phyloP scores from a whole-genome alignment of 306 rosid genomes.

The Crotalaria pallida region DNA sequence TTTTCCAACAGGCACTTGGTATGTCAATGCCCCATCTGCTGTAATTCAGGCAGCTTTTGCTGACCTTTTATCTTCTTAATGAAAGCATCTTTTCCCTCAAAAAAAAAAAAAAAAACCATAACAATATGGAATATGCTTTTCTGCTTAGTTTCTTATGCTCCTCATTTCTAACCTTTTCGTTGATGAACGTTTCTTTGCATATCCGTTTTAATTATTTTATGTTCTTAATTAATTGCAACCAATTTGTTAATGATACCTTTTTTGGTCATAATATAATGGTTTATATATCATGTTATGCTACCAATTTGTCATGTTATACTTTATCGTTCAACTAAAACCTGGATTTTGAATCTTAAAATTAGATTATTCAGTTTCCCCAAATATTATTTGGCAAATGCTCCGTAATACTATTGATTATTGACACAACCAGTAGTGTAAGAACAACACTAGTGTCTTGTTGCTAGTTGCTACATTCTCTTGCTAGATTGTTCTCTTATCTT shows the following conservation, averaged over 20 bases:
- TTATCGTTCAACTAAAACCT: background rate
- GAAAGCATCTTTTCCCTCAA: too few relatives aligned
- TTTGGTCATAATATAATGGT: background rate
- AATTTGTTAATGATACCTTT: background rate
- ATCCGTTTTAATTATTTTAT: background rate
- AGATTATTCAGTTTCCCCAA: background rate
- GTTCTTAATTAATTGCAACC: slow-evolving; percentile 1
- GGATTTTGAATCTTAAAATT: background rate
- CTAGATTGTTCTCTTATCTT: background rate
- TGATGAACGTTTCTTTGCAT: background rate
- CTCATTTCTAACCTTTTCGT: background rate
- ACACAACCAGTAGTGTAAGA: background rate
- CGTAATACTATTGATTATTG: too few relatives aligned
- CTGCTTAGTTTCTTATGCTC: background rate
- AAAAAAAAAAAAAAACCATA: too few relatives aligned
- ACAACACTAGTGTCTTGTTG: too few relatives aligned
- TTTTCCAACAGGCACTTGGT: too few relatives aligned
- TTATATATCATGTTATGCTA: background rate
- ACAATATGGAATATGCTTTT: background rate
- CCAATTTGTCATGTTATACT: background rate
- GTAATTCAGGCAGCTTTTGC: too few relatives aligned
- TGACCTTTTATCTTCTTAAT: too few relatives aligned
- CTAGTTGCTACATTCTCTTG: background rate
- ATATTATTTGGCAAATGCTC: background rate
- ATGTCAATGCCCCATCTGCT: too few relatives aligned